A percentile compares a stretch with the other conserved stretches of the same genome.
phyloP scores from a whole-genome alignment of 495 filamentous ascomycete genomes.

The Penicillium simplicissimum region DNA sequence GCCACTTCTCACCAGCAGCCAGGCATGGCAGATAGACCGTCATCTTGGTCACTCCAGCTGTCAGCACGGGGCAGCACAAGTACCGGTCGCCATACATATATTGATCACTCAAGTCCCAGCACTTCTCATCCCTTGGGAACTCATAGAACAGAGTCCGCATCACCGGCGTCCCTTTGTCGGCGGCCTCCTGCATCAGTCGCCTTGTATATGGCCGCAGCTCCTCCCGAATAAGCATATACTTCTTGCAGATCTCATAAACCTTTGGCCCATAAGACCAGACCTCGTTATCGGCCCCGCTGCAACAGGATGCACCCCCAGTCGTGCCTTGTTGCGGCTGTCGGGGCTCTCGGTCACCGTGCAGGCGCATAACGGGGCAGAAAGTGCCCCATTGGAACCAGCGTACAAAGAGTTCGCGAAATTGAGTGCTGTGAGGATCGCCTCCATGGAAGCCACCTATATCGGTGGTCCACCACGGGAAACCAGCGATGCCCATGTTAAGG shows the following conservation, averaged over 20 bases:
- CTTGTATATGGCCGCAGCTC: slow-evolving; percentile 1
- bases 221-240: slow-evolving; percentile 6
- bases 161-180: slow-evolving; percentile 2
- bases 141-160: slow-evolving; percentile 4
- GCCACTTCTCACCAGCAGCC: neutral
- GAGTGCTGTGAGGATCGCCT: slow-evolving; percentile 49
- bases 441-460: slow-evolving; percentile 64
- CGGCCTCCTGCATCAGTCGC: neutral
- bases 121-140: neutral
- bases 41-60: neutral
- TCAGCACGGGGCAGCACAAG: slow-evolving; percentile 6
- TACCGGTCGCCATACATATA: slow-evolving; percentile 6
- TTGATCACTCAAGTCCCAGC: slow-evolving; percentile 2
- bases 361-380: slow-evolving; percentile 60
- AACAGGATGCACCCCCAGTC: slow-evolving; percentile 3
- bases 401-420: slow-evolving; percentile 57
- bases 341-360: slow-evolving; percentile 61
- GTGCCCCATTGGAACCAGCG: slow-evolving; percentile 64
- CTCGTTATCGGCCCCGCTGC: neutral
- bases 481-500: slow-evolving; percentile 57
- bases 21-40: slow-evolving; percentile 3
- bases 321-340: slow-evolving; percentile 2
- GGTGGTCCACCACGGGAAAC: slow-evolving; percentile 60
- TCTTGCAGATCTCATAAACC: slow-evolving; percentile 2
- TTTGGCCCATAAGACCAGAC: slow-evolving; percentile 5